These are phyloP conservation scores for Diaporthe nobilis DNA, from an alignment of 2,329 filamentous ascomycete species.

Conservation along the genomic window DNA sequence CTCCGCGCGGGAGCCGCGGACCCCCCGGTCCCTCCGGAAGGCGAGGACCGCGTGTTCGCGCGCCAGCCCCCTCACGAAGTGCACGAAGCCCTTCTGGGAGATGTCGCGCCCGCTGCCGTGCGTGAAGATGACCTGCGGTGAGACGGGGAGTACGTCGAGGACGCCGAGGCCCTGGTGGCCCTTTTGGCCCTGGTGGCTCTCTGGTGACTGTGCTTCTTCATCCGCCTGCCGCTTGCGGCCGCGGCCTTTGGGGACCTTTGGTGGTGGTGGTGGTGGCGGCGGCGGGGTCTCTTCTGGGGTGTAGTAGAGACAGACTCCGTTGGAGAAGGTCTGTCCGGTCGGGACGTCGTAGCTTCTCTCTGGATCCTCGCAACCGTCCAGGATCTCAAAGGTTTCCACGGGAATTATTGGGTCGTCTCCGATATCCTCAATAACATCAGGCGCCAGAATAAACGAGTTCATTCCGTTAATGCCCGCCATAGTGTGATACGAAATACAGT, in stretches of 20 bases:
- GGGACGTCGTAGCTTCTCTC: not conserved
- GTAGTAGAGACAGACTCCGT: not conserved
- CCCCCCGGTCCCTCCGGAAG: not conserved
- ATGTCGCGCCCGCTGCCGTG: not conserved
- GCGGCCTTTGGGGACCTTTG: not conserved
- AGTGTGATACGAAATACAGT: not conserved
- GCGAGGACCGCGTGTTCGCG: not conserved
- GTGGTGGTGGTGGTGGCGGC: not conserved
- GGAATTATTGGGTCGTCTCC: not conserved
- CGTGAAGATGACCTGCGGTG: not conserved
- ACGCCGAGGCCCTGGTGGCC: not conserved
- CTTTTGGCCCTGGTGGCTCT: not conserved
- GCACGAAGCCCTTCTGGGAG: not conserved
- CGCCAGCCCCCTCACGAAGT: not conserved
- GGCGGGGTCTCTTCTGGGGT: not conserved
- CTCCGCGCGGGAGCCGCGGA: not conserved
- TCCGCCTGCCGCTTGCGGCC: not conserved
- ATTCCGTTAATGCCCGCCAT: not conserved
- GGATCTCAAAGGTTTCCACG: not conserved
- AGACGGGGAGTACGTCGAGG: not conserved
- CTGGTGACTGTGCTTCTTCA: not conserved
- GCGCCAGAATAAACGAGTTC: not conserved
- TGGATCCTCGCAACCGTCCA: not conserved
- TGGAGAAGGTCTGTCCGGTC: not conserved
- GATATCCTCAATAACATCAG: not conserved